Conservation (phyloP, 139 green algal species). For the Chlamydomonas incerta region DNA sequence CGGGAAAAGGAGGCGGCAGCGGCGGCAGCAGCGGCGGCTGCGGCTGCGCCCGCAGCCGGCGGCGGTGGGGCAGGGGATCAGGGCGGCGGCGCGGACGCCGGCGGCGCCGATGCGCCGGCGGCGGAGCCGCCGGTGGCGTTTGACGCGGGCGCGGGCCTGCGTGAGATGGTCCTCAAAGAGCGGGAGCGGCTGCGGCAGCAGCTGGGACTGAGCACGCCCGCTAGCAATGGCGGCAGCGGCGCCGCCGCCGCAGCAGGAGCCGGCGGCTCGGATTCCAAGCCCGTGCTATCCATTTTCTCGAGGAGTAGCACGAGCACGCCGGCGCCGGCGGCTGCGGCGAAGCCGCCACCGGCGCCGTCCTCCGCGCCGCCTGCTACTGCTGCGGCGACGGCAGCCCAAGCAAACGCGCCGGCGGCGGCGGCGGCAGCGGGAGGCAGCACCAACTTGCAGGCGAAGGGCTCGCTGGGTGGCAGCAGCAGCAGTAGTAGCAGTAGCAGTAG, state of each 20-base stretch:
- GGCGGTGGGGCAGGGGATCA: background rate
- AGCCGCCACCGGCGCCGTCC: background rate
- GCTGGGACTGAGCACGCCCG: constrained; percentile 31
- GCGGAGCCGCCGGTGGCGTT: constrained; percentile 44
- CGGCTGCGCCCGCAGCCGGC: background rate
- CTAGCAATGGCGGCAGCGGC: background rate
- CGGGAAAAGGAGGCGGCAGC: background rate
- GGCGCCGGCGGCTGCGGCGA: background rate
- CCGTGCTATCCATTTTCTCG: constrained; percentile 43
- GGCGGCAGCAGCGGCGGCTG: background rate
- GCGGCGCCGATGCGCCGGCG: background rate
- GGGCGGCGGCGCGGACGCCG: background rate
- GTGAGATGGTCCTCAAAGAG: constrained; percentile 45
- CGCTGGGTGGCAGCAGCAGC: background rate
- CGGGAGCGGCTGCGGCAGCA: constrained; percentile 53
- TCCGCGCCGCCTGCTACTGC: background rate
- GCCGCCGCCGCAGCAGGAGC: background rate
- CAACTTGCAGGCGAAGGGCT: background rate
- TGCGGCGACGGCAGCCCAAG: too few species aligned
- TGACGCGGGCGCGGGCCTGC: constrained; percentile 51
- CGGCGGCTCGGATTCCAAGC: constrained; percentile 2
- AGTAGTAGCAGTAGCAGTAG: background rate
- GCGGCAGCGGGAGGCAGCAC: background rate
- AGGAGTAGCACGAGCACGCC: constrained; percentile 3
- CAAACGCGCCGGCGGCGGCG: background rate